Percentiles rank a stretch among this genome's conserved stretches.
Conservation (phyloP, 2,329 filamentous ascomycete genomes). For the Kalmusia sp. region DNA sequence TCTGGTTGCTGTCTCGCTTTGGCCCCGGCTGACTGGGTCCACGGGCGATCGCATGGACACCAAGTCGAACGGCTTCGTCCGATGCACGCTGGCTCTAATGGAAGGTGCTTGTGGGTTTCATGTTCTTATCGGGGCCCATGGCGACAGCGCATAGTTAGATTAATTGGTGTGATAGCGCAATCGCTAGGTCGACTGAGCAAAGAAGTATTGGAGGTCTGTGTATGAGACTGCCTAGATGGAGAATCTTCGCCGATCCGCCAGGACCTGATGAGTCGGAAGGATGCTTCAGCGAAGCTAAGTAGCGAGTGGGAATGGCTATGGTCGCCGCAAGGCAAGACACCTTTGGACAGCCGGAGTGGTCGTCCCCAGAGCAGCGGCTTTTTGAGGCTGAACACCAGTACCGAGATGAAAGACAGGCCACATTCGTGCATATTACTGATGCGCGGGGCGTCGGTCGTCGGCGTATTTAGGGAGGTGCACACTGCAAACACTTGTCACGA, state of each 20-base stretch:
- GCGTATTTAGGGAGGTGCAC: no score
- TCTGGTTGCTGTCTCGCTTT: not conserved
- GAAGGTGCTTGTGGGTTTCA: not conserved
- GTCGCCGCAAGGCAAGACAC: not conserved
- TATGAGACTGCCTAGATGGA: not conserved
- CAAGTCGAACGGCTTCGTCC: not conserved
- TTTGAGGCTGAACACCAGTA: no score
- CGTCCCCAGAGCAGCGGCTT: no score
- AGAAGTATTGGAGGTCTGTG: not conserved
- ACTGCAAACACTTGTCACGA: no score
- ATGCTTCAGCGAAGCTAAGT: no score
- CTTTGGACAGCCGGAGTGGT: no score
- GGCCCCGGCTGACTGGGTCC: no score
- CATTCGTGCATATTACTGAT: no score
- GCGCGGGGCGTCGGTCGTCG: no score
- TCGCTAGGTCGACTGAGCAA: conserved; percentile 12
- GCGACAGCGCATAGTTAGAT: conserved; percentile 6
- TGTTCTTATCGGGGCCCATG: conserved; percentile 3
- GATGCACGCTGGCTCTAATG: not conserved
- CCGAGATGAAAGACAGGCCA: no score
- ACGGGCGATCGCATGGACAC: not conserved
- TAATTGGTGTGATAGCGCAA: conserved; percentile 23
- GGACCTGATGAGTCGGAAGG: not conserved
- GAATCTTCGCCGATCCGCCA: not conserved
- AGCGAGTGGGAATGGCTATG: not conserved